Evolutionary conservation across 1,139 yeast species (phyloP).

Genomic region (Keqinozyma sinolaborantium): DNA sequence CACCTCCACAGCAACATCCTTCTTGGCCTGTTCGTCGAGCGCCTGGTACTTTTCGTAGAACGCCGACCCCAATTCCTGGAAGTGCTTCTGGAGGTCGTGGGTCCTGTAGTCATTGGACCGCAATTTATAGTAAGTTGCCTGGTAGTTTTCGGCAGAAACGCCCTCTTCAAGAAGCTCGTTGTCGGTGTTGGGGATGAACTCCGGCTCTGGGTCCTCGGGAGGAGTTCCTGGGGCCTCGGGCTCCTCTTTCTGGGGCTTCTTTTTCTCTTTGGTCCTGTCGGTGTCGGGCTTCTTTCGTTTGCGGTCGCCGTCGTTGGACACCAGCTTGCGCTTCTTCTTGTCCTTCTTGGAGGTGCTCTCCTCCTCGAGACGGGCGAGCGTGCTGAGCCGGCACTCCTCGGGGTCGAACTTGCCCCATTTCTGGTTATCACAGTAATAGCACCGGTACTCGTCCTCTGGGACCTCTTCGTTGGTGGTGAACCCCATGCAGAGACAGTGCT

Average conservation of each 20-base stretch:
- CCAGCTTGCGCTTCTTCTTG: slow-evolving; percentile 7
- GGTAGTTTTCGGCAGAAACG: slow-evolving; percentile 44
- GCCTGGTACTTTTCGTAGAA: slow-evolving; percentile 11
- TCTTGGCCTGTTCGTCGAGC: slow-evolving; percentile 9
- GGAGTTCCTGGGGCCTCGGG: slow-evolving; percentile 9
- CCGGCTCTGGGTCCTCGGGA: slow-evolving; percentile 5
- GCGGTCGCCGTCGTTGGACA: slow-evolving; percentile 8
- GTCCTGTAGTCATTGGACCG: slow-evolving; percentile 48
- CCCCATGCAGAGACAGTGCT: slow-evolving; percentile 87
- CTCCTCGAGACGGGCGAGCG: slow-evolving; percentile 32
- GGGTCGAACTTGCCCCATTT: slow-evolving; percentile 52
- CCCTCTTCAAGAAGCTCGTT: slow-evolving; percentile 41
- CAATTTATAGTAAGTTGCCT: slow-evolving; percentile 48
- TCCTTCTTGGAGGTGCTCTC: slow-evolving; percentile 9
- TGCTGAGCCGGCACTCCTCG: slow-evolving; percentile 29
- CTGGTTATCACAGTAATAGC: slow-evolving; percentile 70
- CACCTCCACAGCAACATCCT: slow-evolving; percentile 15
- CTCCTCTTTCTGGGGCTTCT: slow-evolving; percentile 15
- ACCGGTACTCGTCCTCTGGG: slow-evolving; percentile 75
- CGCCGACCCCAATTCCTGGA: slow-evolving; percentile 19
- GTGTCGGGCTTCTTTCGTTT: slow-evolving; percentile 3
- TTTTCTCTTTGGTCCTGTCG: slow-evolving; percentile 6
- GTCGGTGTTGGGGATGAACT: slow-evolving; percentile 32
- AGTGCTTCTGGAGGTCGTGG: slow-evolving; percentile 23
- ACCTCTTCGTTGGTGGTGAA: slow-evolving; percentile 68